phyloP scores from a whole-genome alignment of 2,329 filamentous ascomycete species.

The Fusarium burgessii region DNA sequence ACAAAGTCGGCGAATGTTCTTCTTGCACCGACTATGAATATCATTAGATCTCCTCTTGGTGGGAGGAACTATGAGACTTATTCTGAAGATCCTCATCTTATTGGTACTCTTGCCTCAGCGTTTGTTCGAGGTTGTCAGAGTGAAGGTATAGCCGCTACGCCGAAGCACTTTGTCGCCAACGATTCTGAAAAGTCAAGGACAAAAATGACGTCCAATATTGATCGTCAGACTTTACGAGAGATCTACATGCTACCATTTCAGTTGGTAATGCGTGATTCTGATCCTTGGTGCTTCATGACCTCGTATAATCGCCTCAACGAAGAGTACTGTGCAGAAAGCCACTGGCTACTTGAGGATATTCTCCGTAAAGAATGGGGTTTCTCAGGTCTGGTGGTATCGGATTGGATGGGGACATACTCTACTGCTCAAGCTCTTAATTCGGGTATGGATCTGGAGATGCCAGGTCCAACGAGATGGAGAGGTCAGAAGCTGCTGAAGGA shows the following conservation, averaged over 20 bases:
- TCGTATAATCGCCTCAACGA: conserved; percentile 6
- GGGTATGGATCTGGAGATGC: conserved; percentile 16
- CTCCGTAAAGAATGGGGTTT: conserved; percentile 8
- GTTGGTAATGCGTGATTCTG: conserved; percentile 4
- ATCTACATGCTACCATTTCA: conserved; percentile 17
- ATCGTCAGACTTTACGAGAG: conserved; percentile 3
- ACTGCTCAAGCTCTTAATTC: not conserved
- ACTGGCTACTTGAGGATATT: not conserved
- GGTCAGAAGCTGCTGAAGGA: not conserved
- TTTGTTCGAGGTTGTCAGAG: conserved; percentile 14
- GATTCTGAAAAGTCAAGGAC: conserved; percentile 8
- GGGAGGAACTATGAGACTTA: conserved; percentile 18
- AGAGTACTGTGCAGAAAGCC: not conserved
- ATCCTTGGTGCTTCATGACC: conserved; percentile 22
- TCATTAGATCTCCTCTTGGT: conserved; percentile 11
- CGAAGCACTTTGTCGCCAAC: conserved; percentile 18
- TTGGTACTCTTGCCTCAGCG: not conserved
- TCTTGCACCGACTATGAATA: conserved; percentile 6
- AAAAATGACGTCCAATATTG: conserved; percentile 14
- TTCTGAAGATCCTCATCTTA: conserved; percentile 5
- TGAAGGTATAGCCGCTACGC: conserved; percentile 6
- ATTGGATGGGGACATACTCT: conserved; percentile 19
- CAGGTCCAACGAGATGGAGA: conserved; percentile 3
- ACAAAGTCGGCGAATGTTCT: conserved; percentile 18
- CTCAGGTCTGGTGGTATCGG: not conserved